A percentile compares a stretch with the other conserved stretches of the same genome.
These are phyloP conservation scores for Pyrus hybrid DNA, from an alignment of 331 rosid genomes.

Conservation along the genomic window DNA sequence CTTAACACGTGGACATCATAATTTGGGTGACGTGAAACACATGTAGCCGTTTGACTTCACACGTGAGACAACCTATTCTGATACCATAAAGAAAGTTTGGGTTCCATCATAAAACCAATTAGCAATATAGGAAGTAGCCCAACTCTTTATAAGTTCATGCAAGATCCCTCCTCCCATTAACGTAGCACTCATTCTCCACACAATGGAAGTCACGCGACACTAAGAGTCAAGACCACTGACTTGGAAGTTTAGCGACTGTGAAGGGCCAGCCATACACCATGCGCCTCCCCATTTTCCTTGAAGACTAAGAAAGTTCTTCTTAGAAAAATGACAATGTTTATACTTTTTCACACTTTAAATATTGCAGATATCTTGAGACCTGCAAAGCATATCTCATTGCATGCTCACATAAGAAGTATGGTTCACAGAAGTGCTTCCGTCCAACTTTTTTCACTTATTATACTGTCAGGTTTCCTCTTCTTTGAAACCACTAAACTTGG, in stretches of 20 bases:
- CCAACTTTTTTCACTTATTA: not conserved
- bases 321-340: not conserved
- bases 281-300: not conserved
- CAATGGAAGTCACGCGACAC: too few species aligned
- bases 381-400: not conserved
- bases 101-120: too few species aligned
- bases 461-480: not conserved
- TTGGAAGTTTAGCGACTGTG: not conserved
- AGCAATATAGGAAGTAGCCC: fast-evolving
- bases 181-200: too few species aligned
- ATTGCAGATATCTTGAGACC: not conserved
- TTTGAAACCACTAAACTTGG: not conserved
- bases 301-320: not conserved
- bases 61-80: too few species aligned
- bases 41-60: too few species aligned
- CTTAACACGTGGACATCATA: too few species aligned
- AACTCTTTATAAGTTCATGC: too few species aligned
- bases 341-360: not conserved
- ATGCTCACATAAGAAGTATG: not conserved
- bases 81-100: too few species aligned
- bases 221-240: not conserved
- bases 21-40: too few species aligned
- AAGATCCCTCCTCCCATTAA: too few species aligned
- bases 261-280: not conserved
- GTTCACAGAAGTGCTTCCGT: not conserved